phyloP scores from a whole-genome alignment of 1,284 basidiomycete genomes.

The Wolfiporia cocos region DNA sequence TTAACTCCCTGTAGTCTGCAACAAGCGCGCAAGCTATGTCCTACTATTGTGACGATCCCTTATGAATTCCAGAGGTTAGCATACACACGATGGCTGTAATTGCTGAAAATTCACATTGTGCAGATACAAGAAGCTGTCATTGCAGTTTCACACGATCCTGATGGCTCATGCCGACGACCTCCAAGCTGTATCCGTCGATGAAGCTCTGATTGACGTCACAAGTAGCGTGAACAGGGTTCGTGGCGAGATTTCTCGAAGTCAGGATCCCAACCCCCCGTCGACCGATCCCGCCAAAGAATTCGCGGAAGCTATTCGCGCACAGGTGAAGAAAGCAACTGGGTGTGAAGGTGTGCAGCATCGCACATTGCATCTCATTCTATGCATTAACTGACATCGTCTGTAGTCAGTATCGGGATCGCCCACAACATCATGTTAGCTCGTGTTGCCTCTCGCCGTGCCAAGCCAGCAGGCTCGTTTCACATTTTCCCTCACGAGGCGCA shows the following conservation, averaged over 20 bases:
- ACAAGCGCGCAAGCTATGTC: slow-evolving; percentile 78
- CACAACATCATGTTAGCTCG: slow-evolving; percentile 91
- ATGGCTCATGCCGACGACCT: slow-evolving; percentile 88
- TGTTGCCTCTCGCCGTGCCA: slow-evolving; percentile 86
- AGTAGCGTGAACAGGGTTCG: slow-evolving; percentile 48
- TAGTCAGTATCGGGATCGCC: slow-evolving; percentile 88
- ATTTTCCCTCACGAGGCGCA: slow-evolving; percentile 51
- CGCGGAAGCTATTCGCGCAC: slow-evolving; percentile 75
- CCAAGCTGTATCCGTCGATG: slow-evolving; percentile 94
- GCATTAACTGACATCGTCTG: background rate
- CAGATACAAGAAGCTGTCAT: slow-evolving; percentile 78
- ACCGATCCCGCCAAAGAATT: slow-evolving; percentile 64
- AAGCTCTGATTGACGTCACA: slow-evolving; percentile 90
- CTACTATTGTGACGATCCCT: slow-evolving; percentile 75
- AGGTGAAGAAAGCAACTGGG: slow-evolving; percentile 71
- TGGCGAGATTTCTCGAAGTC: slow-evolving; percentile 21
- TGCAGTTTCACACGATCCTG: slow-evolving; percentile 89
- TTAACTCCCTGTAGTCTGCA: slow-evolving; percentile 52
- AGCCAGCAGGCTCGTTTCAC: slow-evolving; percentile 84
- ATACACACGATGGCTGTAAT: too few species aligned
- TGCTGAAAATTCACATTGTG: too few species aligned
- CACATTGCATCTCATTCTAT: too few species aligned
- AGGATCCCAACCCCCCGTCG: slow-evolving; percentile 21
- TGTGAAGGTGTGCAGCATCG: slow-evolving; percentile 71
- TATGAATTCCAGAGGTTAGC: slow-evolving; percentile 83